Evolutionary conservation across 2,329 filamentous ascomycete species (phyloP), one percentile per base, ranked within the genome.

Genomic region (Pyrenophora graminea): DNA sequence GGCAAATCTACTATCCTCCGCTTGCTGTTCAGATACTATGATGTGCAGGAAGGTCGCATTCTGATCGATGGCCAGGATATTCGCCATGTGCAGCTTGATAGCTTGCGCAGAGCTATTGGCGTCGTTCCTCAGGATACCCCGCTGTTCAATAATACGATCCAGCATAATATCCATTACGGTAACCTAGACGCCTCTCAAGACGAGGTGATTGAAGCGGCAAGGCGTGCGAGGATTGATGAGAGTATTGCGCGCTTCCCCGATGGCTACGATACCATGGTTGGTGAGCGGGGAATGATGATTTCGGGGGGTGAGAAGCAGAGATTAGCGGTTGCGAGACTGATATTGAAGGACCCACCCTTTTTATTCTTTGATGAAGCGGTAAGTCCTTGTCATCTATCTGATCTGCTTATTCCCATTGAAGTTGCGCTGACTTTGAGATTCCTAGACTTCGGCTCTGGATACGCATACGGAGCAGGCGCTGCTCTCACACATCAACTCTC

Each of bases 41-140:
- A 99, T 66, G 86, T 90, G 0, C 88, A 97, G 63, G 77, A 79
- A 32, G 94, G 94, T 1, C 85, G 88, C 46, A 96, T 99, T 65
- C 78, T 93, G 37, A 90, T 99, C 53, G 94, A 99, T 67, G 91
- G 88, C 45, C 94, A 99, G 69, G 92, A 99, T 70, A 85, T 99
- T 59, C 87, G 90, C 34, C 82, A 90, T 51, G 87, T 99, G 1
- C 86, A 82, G 9, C 74, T 97, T 2, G 90, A 95, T 45, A 95
- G 89, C 31, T 79, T 99, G 23, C 86, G 94, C 6, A 85, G 84
- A 58, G 83, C 89, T 2, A 97, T 99, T 58, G 94, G 94, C 18
- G 93, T 99, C 13, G 94, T 99, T 0, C 94, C 94, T 0, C 95
- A 99, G 71, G 94, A 99, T 64, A 97, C 94, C 0, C 92, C 94